phyloP scores from a whole-genome alignment of 2,329 filamentous ascomycete species.

The Alternaria ethzedia region DNA sequence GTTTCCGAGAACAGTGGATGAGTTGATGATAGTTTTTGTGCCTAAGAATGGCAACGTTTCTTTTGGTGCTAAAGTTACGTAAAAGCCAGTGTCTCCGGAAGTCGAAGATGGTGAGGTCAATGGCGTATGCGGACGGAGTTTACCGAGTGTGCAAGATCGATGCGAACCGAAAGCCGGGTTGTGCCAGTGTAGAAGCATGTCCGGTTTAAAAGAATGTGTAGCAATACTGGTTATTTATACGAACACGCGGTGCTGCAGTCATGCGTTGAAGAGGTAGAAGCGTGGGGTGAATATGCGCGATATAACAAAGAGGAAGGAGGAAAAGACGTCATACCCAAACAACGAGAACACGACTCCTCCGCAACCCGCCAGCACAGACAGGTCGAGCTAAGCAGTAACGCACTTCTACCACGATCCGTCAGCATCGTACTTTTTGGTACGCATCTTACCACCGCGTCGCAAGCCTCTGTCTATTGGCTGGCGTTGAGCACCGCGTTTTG shows the following conservation, averaged over 20 bases:
- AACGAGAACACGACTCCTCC: neutral
- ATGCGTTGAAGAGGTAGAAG: neutral
- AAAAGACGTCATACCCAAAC: neutral
- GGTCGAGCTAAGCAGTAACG: neutral
- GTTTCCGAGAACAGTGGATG: neutral
- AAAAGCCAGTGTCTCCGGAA: neutral
- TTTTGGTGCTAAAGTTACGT: neutral
- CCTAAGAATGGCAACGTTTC: neutral
- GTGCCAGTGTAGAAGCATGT: neutral
- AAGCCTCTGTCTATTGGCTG: neutral
- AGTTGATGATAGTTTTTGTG: neutral
- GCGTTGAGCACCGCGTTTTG: neutral
- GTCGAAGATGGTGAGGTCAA: neutral
- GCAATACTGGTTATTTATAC: rapidly evolving
- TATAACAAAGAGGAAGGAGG: neutral
- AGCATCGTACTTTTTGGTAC: neutral
- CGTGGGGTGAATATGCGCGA: neutral
- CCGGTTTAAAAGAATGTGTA: neutral
- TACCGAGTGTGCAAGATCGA: neutral
- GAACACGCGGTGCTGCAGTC: neutral
- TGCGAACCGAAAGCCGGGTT: neutral
- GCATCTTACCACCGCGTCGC: neutral
- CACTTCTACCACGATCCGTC: neutral
- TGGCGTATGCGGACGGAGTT: neutral
- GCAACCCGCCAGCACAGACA: neutral